Evolutionary conservation across 2,329 filamentous ascomycete species (phyloP).

Genomic region (Aureobasidium leucospermi): DNA sequence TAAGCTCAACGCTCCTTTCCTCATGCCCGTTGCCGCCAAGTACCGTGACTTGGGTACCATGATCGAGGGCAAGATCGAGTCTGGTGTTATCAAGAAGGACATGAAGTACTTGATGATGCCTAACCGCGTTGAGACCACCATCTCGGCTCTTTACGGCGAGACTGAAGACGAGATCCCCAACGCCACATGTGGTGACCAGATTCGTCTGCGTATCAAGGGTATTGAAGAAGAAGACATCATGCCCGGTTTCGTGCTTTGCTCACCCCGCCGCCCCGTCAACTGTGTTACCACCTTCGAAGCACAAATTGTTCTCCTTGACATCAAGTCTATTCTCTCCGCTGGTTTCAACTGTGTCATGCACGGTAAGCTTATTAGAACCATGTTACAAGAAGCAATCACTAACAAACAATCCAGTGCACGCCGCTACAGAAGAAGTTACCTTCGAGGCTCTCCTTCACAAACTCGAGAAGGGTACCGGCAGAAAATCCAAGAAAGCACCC

Average conservation of each 20-base stretch:
- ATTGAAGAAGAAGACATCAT: slow-evolving; percentile 96
- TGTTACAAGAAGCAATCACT: neutral
- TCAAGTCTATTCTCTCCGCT: slow-evolving; percentile 87
- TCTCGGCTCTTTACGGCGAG: slow-evolving; percentile 85
- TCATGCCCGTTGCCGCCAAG: slow-evolving; percentile 97
- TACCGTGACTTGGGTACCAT: slow-evolving; percentile 97
- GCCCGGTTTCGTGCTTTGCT: slow-evolving; percentile 93
- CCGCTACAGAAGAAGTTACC: slow-evolving; percentile 94
- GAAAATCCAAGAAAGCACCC: slow-evolving; percentile 88
- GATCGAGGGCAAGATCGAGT: slow-evolving; percentile 95
- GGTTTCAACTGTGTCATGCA: slow-evolving; percentile 98
- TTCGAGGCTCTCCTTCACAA: slow-evolving; percentile 85
- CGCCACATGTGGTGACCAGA: slow-evolving; percentile 88
- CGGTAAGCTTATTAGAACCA: slow-evolving; percentile 17
- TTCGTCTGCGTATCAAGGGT: slow-evolving; percentile 83
- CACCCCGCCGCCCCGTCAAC: slow-evolving; percentile 86
- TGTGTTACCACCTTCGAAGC: slow-evolving; percentile 86
- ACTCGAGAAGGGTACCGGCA: slow-evolving; percentile 85
- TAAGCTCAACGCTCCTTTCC: slow-evolving; percentile 95
- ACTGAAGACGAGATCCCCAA: slow-evolving; percentile 83
- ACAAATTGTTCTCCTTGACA: slow-evolving; percentile 88
- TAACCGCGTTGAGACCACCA: slow-evolving; percentile 72
- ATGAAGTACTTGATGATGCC: slow-evolving; percentile 90
- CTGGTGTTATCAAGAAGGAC: slow-evolving; percentile 87
- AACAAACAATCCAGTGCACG: slow-evolving; percentile 55